These are phyloP conservation scores for Diplodia mutila DNA, from an alignment of 2,329 filamentous ascomycete species.

Conservation along the genomic window DNA sequence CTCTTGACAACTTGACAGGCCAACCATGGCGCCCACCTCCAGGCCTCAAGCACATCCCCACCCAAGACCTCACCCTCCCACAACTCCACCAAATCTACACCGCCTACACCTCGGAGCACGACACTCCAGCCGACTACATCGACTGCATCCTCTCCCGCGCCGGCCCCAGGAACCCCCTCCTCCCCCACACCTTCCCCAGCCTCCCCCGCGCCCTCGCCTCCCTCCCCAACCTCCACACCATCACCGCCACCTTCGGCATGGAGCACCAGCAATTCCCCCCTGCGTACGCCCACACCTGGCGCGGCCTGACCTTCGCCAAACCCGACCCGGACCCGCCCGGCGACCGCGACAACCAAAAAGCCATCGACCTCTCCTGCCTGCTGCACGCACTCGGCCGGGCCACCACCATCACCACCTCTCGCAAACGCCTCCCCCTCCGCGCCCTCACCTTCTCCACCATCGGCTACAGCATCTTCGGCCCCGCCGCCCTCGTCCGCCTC, in stretches of 20 bases:
- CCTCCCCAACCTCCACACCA: slow-evolving; percentile 2
- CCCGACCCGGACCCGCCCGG: background rate
- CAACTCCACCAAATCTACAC: slow-evolving; percentile 8
- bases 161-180: background rate
- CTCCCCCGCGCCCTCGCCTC: background rate
- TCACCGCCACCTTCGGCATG: background rate
- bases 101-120: slow-evolving; percentile 1
- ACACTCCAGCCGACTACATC: slow-evolving; percentile 3
- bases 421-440: background rate
- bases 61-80: background rate
- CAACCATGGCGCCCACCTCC: background rate
- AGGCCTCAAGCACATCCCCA: background rate
- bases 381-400: background rate
- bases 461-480: background rate
- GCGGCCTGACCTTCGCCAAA: background rate
- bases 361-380: background rate
- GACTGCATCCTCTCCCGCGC: background rate
- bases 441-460: background rate
- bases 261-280: background rate
- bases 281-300: background rate
- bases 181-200: background rate
- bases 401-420: background rate
- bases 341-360: background rate
- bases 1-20: background rate
- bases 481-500: background rate